Conservation (phyloP, 106 monocot genomes). For the Gastrodia elata region DNA sequence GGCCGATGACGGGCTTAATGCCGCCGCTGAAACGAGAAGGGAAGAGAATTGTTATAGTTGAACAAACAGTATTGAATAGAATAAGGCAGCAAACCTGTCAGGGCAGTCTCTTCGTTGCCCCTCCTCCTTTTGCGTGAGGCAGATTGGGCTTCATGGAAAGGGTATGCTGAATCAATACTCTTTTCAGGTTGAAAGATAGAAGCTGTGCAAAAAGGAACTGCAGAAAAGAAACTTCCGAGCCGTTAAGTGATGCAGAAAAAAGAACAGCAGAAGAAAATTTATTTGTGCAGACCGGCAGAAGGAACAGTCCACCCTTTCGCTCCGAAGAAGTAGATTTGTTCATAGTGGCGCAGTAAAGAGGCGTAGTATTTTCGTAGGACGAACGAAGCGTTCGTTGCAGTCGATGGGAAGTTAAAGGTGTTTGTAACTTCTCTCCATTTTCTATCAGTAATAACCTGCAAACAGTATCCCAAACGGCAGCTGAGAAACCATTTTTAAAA, state of each 20-base stretch:
- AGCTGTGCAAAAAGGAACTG: conserved; percentile 10
- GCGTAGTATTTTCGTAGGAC: conserved; percentile 86
- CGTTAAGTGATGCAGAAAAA: not conserved
- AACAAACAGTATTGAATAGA: not conserved
- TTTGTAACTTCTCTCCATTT: conserved; percentile 89
- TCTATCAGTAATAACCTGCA: conserved; percentile 60
- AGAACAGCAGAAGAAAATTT: not conserved
- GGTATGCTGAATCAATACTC: conserved; percentile 2
- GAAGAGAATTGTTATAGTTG: not conserved
- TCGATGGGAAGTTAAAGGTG: conserved; percentile 80
- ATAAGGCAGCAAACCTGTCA: conserved; percentile 23
- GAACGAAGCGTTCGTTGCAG: conserved; percentile 98
- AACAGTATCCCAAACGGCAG: not conserved
- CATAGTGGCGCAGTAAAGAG: conserved; percentile 76
- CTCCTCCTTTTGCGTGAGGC: conserved; percentile 26
- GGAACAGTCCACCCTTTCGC: conserved; percentile 39
- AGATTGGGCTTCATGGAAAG: conserved; percentile 22
- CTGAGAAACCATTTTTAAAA: too few relatives aligned
- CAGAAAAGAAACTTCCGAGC: conserved; percentile 2
- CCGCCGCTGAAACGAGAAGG: too few relatives aligned
- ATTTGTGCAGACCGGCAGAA: conserved; percentile 21
- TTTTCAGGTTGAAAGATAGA: conserved; percentile 16
- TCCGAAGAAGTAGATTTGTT: conserved; percentile 75
- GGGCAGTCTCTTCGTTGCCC: conserved; percentile 15
- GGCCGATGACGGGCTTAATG: conserved; percentile 12